phyloP scores from a whole-genome alignment of 129 eudicot genomes.

The sunflower (Helianthus annuus) region HanXRQr2.0-SUNRISE NC_035438.2:129799969-129800468 shows the following conservation, averaged over 20 bases:
- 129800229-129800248: neutral
- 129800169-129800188: neutral
- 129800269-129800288: conserved; percentile 2
- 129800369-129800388: conserved; percentile 50
- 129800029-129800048: neutral
- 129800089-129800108: neutral
- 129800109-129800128: neutral
- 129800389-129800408: conserved; percentile 54
- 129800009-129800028: neutral
- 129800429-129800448: conserved; percentile 44
- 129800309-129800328: conserved; percentile 23
- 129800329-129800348: conserved; percentile 8
- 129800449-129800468: conserved; percentile 52
- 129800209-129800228: too few species aligned
- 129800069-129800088: neutral
- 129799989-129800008: conserved; percentile 4
- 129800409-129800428: conserved; percentile 50
- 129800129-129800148: neutral
- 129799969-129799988: conserved; percentile 5
- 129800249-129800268: neutral
- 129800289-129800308: conserved; percentile 19
- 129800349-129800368: conserved; percentile 41
- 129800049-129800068: neutral
- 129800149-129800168: neutral
- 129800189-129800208: neutral